phyloP scores from a whole-genome alignment of 2,329 filamentous ascomycete genomes.

The Stemphylium lycopersici region DNA sequence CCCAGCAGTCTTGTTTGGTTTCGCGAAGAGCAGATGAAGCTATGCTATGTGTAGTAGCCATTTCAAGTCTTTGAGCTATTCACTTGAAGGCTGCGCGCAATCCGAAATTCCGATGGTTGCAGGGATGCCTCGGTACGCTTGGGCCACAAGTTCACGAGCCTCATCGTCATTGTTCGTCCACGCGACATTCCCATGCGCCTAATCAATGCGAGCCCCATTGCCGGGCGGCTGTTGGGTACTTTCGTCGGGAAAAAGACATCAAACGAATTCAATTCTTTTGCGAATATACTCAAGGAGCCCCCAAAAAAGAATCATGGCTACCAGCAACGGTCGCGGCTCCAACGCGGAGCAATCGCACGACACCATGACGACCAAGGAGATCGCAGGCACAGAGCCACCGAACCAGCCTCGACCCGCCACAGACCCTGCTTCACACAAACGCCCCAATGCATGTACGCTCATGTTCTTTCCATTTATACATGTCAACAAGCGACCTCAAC shows the following conservation, averaged over 20 bases:
- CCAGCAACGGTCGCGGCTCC: not conserved
- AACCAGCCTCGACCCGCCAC: conserved; percentile 3
- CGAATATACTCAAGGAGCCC: not conserved
- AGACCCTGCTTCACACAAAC: conserved; percentile 24
- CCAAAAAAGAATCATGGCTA: not conserved
- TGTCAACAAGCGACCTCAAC: conserved; percentile 16
- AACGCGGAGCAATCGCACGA: conserved; percentile 18
- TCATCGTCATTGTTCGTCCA: conserved; percentile 8
- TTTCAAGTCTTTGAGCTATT: conserved; percentile 1
- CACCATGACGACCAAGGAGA: conserved; percentile 30
- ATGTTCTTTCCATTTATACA: not conserved
- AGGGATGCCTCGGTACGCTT: conserved; percentile 20
- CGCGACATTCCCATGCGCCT: not conserved
- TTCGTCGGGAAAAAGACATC: no score
- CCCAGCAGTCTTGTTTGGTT: not conserved
- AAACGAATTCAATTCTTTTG: not conserved
- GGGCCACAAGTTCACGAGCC: conserved; percentile 11
- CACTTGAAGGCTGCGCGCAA: conserved; percentile 6
- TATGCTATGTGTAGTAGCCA: conserved; percentile 5
- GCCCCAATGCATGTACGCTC: conserved; percentile 48
- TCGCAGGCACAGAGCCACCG: conserved; percentile 18
- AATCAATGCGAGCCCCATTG: not conserved
- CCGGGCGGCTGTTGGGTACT: no score
- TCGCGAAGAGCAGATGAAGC: no score
- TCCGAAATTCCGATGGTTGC: conserved; percentile 22